phyloP scores from a whole-genome alignment of 2,329 filamentous ascomycete species.

The Aspergillus ustus region DNA sequence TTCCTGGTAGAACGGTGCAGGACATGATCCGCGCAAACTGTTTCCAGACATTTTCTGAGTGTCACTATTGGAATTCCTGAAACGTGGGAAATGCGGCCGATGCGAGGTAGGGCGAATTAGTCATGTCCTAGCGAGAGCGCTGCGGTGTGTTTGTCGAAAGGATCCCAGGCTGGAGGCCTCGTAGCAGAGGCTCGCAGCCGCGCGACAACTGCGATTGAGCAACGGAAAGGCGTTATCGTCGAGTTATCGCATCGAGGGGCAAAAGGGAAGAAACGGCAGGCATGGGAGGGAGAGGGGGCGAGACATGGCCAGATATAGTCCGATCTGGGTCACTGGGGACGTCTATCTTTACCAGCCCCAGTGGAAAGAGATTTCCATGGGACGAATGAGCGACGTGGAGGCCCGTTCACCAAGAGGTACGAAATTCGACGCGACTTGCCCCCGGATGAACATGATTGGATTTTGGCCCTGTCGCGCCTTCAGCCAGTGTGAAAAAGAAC shows the following conservation, averaged over 20 bases:
- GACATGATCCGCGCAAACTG: conserved; percentile 58
- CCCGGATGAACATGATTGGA: conserved; percentile 22
- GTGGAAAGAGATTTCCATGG: conserved; percentile 19
- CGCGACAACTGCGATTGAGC: conserved; percentile 20
- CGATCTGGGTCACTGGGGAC: conserved; percentile 11
- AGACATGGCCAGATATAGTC: conserved; percentile 30
- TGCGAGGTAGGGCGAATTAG: conserved; percentile 6
- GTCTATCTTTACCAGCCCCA: not conserved
- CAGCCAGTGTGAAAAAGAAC: conserved; percentile 14
- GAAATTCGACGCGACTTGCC: conserved; percentile 10
- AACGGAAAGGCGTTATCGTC: conserved; percentile 7
- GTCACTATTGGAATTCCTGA: conserved; percentile 6
- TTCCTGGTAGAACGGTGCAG: conserved; percentile 70
- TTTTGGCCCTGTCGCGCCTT: conserved; percentile 6
- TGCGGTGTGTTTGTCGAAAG: not conserved
- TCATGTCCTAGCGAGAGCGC: conserved; percentile 21
- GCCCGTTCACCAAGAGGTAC: conserved; percentile 25
- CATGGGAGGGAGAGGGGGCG: conserved; percentile 18
- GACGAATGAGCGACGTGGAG: conserved; percentile 20
- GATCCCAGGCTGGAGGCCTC: conserved; percentile 23
- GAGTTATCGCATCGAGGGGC: conserved; percentile 14
- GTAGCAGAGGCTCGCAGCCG: conserved; percentile 27
- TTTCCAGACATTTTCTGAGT: conserved; percentile 28
- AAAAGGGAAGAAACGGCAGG: conserved; percentile 18
- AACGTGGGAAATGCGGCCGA: conserved; percentile 17